phyloP scores from a whole-genome alignment of 2,329 filamentous ascomycete genomes.

The Exophiala dermatitidis region DNA sequence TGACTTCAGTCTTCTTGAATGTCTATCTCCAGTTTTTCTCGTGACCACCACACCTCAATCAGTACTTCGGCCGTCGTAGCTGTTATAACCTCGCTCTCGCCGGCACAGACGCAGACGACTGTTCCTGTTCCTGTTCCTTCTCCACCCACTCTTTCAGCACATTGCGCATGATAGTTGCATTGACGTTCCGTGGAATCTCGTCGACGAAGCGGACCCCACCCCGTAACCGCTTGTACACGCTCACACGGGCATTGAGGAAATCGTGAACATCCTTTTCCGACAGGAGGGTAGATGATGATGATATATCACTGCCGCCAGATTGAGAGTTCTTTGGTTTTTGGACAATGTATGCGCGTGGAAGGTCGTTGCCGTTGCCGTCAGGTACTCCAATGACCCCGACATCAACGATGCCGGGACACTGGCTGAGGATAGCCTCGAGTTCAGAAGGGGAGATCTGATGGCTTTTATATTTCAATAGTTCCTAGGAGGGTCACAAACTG shows the following conservation, averaged over 20 bases:
- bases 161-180: conserved; percentile 43
- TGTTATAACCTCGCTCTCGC: conserved; percentile 9
- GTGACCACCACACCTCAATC: neutral
- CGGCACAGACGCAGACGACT: neutral
- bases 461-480: conserved; percentile 40
- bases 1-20: too few species aligned
- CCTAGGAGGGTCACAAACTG: conserved; percentile 12
- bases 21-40: too few species aligned
- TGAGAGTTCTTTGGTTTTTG: too few species aligned
- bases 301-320: neutral
- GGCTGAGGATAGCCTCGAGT: conserved; percentile 40
- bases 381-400: conserved; percentile 41
- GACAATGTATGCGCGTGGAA: conserved; percentile 45
- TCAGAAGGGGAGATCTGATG: conserved; percentile 46
- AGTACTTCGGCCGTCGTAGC: neutral
- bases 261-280: conserved; percentile 35
- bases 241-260: conserved; percentile 30
- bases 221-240: conserved; percentile 43
- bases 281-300: conserved; percentile 20
- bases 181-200: conserved; percentile 43
- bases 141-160: conserved; percentile 20
- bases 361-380: conserved; percentile 26
- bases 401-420: conserved; percentile 36
- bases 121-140: neutral
- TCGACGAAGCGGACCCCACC: conserved; percentile 44